Evolutionary conservation across 2,329 filamentous ascomycete genomes (phyloP), one percentile per base, ranked within the genome.

Genomic region (Ophiostoma populinum): DNA sequence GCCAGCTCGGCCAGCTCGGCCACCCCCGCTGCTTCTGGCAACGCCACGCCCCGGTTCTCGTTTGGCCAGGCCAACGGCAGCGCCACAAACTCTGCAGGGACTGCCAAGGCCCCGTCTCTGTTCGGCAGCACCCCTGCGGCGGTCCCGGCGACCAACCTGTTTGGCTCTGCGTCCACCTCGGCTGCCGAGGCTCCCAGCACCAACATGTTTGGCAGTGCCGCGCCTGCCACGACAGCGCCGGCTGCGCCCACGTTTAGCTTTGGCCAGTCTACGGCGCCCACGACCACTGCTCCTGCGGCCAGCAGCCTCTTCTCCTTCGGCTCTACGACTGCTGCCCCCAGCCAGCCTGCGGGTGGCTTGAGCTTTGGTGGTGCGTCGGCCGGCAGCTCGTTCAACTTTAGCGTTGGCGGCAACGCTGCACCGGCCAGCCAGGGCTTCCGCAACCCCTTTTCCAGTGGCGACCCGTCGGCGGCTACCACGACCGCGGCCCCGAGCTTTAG

Each of bases 311-410:
- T 44, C 16, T 40, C 40, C 0, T 39, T 43, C 25, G 43, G 42
- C 7, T 13, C 35, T 4, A 25, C 36, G 5, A 28, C 22, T 7
- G 32, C 24, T 4, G 29, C 30, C 2, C 32, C 31, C 4, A 18
- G 35, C 3, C 21, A 24, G 22, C 10, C 31, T 7, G 20, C 31
- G 18, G 31, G 21, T 18, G 26, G 35, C 7, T 30, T 36, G 22
- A 30, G 33, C 21, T 44, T 45, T 31, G 40, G 42, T 9, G 31
- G 33, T 7, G 42, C 37, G 15, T 47, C 42, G 19, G 47, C 43
- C 0, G 40, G 43, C n/a, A 37, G 50, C 3, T 56, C 54, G 1
- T 61, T 61, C 38, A 58, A 52, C 4, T 62, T 62, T 40, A 52
- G 46, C 10, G 48, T 51, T 7, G 55, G 49, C 5, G 51, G 49